These are phyloP conservation scores for Hypoxylon fragiforme DNA, from an alignment of 495 filamentous ascomycete genomes.

Conservation along the genomic window DNA sequence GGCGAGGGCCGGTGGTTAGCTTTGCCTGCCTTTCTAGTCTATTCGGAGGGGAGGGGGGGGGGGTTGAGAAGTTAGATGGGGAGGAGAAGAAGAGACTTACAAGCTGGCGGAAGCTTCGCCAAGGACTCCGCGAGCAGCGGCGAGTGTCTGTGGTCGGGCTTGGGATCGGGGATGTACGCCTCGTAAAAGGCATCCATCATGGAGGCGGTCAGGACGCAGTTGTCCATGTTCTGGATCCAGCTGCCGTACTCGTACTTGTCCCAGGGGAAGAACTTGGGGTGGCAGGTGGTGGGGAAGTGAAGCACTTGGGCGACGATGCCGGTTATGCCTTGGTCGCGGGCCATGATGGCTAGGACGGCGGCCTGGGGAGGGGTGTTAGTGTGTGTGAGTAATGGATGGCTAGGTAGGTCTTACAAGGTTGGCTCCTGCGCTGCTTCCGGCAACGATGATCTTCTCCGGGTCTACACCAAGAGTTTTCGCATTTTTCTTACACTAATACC, in stretches of 20 bases:
- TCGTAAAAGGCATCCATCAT: constrained; percentile 27
- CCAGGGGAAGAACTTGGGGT: constrained; percentile 34
- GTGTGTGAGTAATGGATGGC: neutral
- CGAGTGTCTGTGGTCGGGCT: constrained; percentile 25
- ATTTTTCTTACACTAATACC: constrained; percentile 28
- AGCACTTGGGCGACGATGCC: constrained; percentile 36
- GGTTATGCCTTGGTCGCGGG: constrained; percentile 23
- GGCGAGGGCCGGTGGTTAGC: neutral
- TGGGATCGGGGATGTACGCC: constrained; percentile 22
- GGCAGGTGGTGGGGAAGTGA: constrained; percentile 33
- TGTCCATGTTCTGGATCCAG: constrained; percentile 29
- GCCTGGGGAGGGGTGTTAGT: constrained; percentile 12
- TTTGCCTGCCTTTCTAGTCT: neutral
- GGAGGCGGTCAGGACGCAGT: constrained; percentile 25
- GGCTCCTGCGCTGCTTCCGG: constrained; percentile 33
- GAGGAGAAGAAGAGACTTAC: constrained; percentile 15
- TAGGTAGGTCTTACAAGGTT: constrained; percentile 15
- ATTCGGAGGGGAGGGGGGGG: no score
- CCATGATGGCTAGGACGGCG: constrained; percentile 19
- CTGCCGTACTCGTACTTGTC: constrained; percentile 39
- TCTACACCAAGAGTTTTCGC: constrained; percentile 25
- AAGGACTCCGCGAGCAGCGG: constrained; percentile 26
- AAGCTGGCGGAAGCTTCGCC: constrained; percentile 29
- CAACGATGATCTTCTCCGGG: constrained; percentile 30
- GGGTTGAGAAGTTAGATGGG: no score